phyloP scores from a whole-genome alignment of 2,329 filamentous ascomycete genomes.

The Aureobasidium sp. region DNA sequence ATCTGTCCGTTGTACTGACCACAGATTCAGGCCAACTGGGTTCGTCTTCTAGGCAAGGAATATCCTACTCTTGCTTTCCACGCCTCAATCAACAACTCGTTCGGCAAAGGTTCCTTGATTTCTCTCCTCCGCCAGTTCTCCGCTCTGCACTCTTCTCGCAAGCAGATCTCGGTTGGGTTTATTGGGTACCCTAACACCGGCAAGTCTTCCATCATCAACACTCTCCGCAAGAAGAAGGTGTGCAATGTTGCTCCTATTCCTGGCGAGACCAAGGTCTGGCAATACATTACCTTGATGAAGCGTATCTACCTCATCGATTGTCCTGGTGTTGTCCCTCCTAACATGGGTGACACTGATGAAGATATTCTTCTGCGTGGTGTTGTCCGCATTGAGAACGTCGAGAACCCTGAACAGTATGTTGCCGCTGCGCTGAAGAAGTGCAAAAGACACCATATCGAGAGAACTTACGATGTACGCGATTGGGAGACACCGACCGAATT shows the following conservation, averaged over 20 bases:
- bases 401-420: constrained; percentile 95
- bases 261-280: constrained; percentile 96
- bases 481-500: constrained; percentile 75
- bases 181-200: constrained; percentile 90
- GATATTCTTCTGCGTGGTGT: constrained; percentile 88
- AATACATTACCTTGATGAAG: constrained; percentile 94
- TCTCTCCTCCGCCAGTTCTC: constrained; percentile 90
- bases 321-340: constrained; percentile 90
- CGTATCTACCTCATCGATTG: constrained; percentile 94
- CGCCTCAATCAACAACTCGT: constrained; percentile 88
- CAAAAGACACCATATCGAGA: constrained; percentile 80
- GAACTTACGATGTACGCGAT: constrained; percentile 82
- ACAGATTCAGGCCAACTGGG: constrained; percentile 74
- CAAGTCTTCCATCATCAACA: constrained; percentile 97
- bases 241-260: constrained; percentile 91
- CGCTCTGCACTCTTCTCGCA: constrained; percentile 77
- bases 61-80: constrained; percentile 94
- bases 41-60: constrained; percentile 78
- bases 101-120: constrained; percentile 92
- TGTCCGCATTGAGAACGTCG: constrained; percentile 89
- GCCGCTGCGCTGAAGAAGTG: constrained; percentile 71
- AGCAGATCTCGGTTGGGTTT: constrained; percentile 89
- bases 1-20: not conserved
- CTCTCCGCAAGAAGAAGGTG: constrained; percentile 86
- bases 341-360: constrained; percentile 71